phyloP scores from a whole-genome alignment of 495 filamentous ascomycete genomes.

The Darksidea phi region DNA sequence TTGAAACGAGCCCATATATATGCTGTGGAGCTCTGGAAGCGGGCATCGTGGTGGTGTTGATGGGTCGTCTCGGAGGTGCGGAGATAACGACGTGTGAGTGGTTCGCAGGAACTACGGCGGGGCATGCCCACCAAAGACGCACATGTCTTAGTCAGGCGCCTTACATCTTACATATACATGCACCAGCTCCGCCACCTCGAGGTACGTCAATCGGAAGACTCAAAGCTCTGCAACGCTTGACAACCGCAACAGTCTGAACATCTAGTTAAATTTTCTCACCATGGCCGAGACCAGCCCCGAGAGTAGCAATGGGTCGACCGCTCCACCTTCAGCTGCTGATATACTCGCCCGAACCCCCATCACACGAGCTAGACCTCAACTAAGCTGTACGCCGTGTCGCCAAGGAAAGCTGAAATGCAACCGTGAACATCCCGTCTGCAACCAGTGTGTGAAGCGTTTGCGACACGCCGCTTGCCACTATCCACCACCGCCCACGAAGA shows the following conservation, averaged over 20 bases:
- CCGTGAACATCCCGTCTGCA: constrained; percentile 41
- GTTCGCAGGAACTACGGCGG: not conserved
- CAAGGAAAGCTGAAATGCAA: constrained; percentile 45
- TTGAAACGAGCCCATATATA: not conserved
- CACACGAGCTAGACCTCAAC: constrained; percentile 42
- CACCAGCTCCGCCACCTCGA: not conserved
- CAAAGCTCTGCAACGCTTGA: not conserved
- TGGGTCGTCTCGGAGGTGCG: not conserved
- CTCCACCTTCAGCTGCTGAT: constrained; percentile 3
- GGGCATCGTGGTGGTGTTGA: not conserved
- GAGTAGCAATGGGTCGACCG: not conserved
- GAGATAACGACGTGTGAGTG: not conserved
- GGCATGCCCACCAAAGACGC: not conserved
- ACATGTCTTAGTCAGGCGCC: not conserved
- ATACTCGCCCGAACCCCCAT: constrained; percentile 24
- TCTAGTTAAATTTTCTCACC: not conserved
- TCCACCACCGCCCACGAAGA: constrained; percentile 38
- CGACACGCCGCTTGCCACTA: constrained; percentile 38
- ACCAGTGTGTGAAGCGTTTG: constrained; percentile 44
- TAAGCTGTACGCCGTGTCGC: constrained; percentile 41
- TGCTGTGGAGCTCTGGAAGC: not conserved
- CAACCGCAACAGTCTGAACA: no score
- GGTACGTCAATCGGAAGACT: no score
- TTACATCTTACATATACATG: no score
- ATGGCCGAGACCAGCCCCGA: constrained; percentile 18